phyloP scores from a whole-genome alignment of 2,329 filamentous ascomycete species.

The Rhexocercosporidium sp. region DNA sequence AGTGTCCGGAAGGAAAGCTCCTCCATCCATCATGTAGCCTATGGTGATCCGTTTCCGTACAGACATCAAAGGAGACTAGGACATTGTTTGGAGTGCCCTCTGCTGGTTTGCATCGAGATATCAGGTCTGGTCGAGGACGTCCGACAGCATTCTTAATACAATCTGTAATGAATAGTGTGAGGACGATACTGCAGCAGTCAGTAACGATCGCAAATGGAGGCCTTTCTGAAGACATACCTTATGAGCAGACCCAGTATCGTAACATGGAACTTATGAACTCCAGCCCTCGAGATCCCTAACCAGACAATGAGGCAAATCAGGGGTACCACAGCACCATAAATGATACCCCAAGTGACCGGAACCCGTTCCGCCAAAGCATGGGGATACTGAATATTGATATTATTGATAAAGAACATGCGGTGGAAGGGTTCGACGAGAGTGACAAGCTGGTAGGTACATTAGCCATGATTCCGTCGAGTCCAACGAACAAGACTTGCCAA shows the following conservation, averaged over 20 bases:
- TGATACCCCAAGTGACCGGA: constrained; percentile 63
- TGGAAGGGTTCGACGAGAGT: constrained; percentile 84
- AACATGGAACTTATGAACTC: constrained; percentile 81
- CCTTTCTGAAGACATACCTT: too few relatives aligned
- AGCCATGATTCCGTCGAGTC: constrained; percentile 16
- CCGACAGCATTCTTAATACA: constrained; percentile 81
- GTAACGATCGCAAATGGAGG: too few relatives aligned
- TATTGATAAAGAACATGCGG: constrained; percentile 89
- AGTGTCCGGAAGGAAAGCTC: constrained; percentile 82
- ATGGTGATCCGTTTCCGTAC: constrained; percentile 73
- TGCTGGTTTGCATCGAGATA: constrained; percentile 82
- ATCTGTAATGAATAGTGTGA: constrained; percentile 86
- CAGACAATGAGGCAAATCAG: constrained; percentile 68
- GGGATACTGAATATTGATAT: constrained; percentile 83
- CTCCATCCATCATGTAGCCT: constrained; percentile 82
- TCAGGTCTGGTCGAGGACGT: constrained; percentile 79
- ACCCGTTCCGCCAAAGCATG: constrained; percentile 86
- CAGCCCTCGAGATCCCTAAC: constrained; percentile 65
- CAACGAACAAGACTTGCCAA: constrained; percentile 51
- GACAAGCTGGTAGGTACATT: constrained; percentile 56
- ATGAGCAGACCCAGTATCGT: constrained; percentile 82
- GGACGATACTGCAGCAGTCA: constrained; percentile 54
- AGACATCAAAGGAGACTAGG: constrained; percentile 70
- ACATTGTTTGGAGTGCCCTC: constrained; percentile 52
- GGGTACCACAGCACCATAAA: constrained; percentile 79